Conservation (phyloP, 2,329 filamentous ascomycete genomes). For the Macrophomina pseudophaseolina region DNA sequence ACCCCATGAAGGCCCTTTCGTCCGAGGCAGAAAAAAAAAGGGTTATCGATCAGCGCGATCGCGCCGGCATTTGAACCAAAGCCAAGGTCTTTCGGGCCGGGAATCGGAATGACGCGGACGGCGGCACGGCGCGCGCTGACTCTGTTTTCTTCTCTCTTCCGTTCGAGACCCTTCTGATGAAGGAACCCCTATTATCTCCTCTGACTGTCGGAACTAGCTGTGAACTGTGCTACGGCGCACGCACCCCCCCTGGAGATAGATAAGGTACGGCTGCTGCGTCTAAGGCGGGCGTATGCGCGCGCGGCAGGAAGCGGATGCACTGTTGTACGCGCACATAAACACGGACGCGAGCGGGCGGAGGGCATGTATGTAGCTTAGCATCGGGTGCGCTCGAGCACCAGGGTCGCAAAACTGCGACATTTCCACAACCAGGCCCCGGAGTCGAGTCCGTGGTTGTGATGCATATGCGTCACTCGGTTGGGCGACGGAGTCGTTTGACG, state of each 20-base stretch:
- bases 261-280: not conserved
- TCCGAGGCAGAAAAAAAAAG: not conserved
- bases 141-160: not conserved
- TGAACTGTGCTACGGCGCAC: not conserved
- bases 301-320: not conserved
- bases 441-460: not conserved
- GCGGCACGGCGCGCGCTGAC: not conserved
- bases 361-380: not conserved
- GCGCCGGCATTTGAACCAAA: too few species aligned
- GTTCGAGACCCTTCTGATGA: too few species aligned
- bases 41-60: not conserved
- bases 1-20: not conserved
- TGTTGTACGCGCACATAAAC: not conserved
- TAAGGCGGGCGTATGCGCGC: not conserved
- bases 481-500: not conserved
- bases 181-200: not conserved
- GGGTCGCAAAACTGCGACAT: too few species aligned
- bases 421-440: not conserved
- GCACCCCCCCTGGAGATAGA: not conserved
- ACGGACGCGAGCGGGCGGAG: not conserved
- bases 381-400: not conserved
- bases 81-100: constrained; percentile 15
- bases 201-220: not conserved
- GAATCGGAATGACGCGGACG: constrained; percentile 6
- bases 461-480: not conserved